Base-by-base conservation (phyloP, 2,329 filamentous ascomycete genomes). In the Ceratocystis harringtonii region DNA sequence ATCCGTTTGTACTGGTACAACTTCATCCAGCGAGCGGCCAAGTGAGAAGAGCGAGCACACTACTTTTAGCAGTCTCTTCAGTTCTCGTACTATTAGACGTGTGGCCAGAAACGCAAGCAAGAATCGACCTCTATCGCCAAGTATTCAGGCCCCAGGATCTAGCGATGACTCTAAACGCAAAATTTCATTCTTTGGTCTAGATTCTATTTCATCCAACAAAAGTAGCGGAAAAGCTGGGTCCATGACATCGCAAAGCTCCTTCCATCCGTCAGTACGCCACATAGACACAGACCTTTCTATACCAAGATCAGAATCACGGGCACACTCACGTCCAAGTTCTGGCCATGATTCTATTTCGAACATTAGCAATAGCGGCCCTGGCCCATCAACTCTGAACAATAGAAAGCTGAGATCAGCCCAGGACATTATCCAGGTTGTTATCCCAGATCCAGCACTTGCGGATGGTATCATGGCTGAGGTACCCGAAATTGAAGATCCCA, bases 1-100 rank as follows among this genome's bases (percentile, higher is more conserved):
- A 5, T 78, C 77, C 0, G 71, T 74, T 10, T 81, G 79, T 66
- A 78, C 77, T 8, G 44, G 61, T 28, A 67, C 66, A 1, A 71
- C 74, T 12, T 79, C 78, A 0, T 76, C 76, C 0, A 70, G 50
- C 17, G 36, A 67, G 22, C 62, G 62, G 8, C 55, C 57, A 22
- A 30, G 28, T 2, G 63, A 67, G 58, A 65, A 67, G 22, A 66
- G 71, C 32, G 72, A 76, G 12, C 74, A 76, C 48, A 73, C 36
- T 15, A 41, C 74, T 0, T 77, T 78, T 66, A 63, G 66, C 28
- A 75, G 75, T 2, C 75, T 82, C 58, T 76, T 83, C 62, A 73
- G 76, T 44, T 72, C 74, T 30, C 76, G 77, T 62, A 72, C 72
- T 58, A 73, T 73, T 65, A 76, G 73, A 69, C 76, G 74, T 63